Evolutionary conservation across 2,329 filamentous ascomycete genomes (phyloP).

Genomic region (Nothophaeocryptopus gaeumannii): DNA sequence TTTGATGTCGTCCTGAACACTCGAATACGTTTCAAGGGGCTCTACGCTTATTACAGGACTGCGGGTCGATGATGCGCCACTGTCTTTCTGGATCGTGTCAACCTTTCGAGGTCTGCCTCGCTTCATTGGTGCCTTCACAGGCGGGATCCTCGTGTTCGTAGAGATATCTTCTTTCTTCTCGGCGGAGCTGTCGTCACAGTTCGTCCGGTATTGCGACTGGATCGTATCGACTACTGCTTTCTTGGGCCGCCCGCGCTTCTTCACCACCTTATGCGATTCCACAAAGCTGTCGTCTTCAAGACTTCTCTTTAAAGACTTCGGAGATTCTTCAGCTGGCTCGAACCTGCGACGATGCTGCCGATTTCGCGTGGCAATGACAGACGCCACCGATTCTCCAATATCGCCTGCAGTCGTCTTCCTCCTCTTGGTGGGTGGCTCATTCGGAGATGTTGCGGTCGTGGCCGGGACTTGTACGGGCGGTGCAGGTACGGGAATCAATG

Average conservation of each 20-base stretch:
- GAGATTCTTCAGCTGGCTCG: slow-evolving; percentile 6
- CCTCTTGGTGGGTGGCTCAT: slow-evolving; percentile 26
- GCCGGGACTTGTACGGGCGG: background rate
- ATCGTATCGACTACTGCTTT: background rate
- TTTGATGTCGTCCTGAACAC: too few relatives aligned
- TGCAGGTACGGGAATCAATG: background rate
- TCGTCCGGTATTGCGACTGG: too few relatives aligned
- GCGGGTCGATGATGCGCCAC: background rate
- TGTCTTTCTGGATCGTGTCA: background rate
- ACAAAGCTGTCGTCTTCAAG: slow-evolving; percentile 21
- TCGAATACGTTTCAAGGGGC: too few relatives aligned
- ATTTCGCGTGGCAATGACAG: background rate
- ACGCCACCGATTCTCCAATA: background rate
- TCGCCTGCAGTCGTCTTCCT: slow-evolving; percentile 14
- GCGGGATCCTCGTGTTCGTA: too few relatives aligned
- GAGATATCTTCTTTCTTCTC: too few relatives aligned
- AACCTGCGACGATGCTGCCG: background rate
- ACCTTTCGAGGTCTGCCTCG: slow-evolving; percentile 10
- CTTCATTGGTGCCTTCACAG: background rate
- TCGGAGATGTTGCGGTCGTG: background rate
- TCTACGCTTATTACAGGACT: too few relatives aligned
- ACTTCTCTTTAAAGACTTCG: background rate
- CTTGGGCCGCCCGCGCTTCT: slow-evolving; percentile 8
- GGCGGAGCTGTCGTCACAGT: too few relatives aligned
- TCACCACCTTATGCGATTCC: background rate